phyloP scores from a whole-genome alignment of 2,329 filamentous ascomycete genomes.

The Verticillium alfalfae region DNA sequence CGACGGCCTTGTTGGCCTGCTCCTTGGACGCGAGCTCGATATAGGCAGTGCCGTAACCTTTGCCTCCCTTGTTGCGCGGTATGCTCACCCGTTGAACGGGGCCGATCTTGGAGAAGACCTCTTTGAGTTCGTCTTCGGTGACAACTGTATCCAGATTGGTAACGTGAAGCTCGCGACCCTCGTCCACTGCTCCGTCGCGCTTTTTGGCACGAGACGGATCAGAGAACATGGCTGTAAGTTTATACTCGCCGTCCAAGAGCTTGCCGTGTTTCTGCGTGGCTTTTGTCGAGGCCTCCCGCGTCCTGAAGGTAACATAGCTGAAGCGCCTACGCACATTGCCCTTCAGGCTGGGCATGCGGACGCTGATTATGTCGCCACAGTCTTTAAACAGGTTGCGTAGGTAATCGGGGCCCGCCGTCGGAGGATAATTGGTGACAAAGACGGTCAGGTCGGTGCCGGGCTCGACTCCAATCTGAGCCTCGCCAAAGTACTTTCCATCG shows the following conservation, averaged over 20 bases:
- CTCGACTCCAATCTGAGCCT: conserved; percentile 66
- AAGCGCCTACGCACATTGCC: conserved; percentile 85
- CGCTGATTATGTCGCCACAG: conserved; percentile 76
- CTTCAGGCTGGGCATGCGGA: conserved; percentile 88
- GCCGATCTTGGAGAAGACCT: conserved; percentile 71
- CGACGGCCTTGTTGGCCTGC: conserved; percentile 59
- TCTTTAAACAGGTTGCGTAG: conserved; percentile 64
- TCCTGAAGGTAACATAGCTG: conserved; percentile 89
- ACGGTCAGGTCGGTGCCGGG: conserved; percentile 75
- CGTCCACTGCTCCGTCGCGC: conserved; percentile 74
- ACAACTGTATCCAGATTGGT: conserved; percentile 59
- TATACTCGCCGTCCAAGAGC: conserved; percentile 61
- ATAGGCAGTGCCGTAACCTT: conserved; percentile 73
- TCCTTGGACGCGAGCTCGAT: conserved; percentile 69
- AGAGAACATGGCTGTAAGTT: conserved; percentile 75
- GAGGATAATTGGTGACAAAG: conserved; percentile 87
- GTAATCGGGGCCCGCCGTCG: conserved; percentile 65
- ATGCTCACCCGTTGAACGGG: conserved; percentile 68
- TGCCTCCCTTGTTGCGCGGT: conserved; percentile 60
- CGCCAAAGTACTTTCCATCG: conserved; percentile 73
- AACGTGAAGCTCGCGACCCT: conserved; percentile 81
- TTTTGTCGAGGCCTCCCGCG: conserved; percentile 58
- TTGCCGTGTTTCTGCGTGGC: conserved; percentile 71
- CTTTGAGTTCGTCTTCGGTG: conserved; percentile 63
- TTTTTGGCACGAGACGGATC: conserved; percentile 73